Conservation (phyloP, 768 basidiomycete species). For the Calocera cornea region DNA sequence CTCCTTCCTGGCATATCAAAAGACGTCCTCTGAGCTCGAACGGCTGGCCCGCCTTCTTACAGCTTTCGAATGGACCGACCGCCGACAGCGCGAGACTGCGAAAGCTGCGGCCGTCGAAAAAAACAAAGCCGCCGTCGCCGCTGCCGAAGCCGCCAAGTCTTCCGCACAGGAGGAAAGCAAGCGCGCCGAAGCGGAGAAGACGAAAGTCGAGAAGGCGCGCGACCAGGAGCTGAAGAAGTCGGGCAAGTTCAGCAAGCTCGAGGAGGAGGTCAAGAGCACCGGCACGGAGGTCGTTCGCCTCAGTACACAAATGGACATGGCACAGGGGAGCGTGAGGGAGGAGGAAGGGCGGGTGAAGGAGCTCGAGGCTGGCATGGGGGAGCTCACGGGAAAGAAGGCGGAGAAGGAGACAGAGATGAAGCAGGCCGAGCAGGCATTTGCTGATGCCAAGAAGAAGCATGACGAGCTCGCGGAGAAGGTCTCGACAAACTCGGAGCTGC, state of each 20-base stretch:
- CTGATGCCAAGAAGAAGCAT: constrained; percentile 55
- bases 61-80: constrained; percentile 79
- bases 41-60: constrained; percentile 64
- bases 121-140: constrained; percentile 28
- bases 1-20: constrained; percentile 79
- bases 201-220: constrained; percentile 54
- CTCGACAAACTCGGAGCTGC: constrained; percentile 70
- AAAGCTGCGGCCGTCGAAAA: constrained; percentile 44
- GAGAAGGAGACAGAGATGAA: constrained; percentile 50
- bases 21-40: constrained; percentile 76
- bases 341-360: constrained; percentile 49
- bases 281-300: constrained; percentile 73
- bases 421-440: constrained; percentile 40
- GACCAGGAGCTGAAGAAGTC: constrained; percentile 87
- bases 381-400: constrained; percentile 47
- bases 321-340: constrained; percentile 56
- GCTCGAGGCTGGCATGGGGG: constrained; percentile 42
- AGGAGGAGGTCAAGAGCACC: constrained; percentile 61
- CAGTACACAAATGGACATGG: constrained; percentile 74
- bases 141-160: constrained; percentile 35
- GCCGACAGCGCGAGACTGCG: constrained; percentile 35
- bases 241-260: constrained; percentile 76
- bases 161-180: constrained; percentile 40
- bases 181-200: constrained; percentile 52
- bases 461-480: constrained; percentile 46